Base-by-base conservation (phyloP, 495 filamentous ascomycete species). In the Penicillium ochrochloron region DNA sequence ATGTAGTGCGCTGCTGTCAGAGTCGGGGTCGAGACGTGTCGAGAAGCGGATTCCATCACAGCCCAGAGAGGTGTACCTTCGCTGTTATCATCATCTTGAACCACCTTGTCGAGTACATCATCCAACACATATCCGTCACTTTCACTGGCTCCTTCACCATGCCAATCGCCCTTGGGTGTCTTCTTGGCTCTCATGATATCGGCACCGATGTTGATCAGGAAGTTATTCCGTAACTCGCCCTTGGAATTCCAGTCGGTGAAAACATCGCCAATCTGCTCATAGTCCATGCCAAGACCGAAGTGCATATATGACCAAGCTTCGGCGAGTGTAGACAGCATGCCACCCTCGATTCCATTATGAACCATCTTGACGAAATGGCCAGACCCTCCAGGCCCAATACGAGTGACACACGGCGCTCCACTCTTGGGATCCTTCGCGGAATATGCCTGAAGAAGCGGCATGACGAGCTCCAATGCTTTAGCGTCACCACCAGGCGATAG, bases 301-400 rank as follows among this genome's bases (percentile, higher is more conserved):
- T 80, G 77, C 73, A 93, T 84, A 25, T 90, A 83, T 1, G 80
- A 82, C 87, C 88, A 93, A 3, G 86, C 85, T 70, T 92, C 90
- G 33, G 82, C 83, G 31, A 86, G 76, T 6, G 82, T 74, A 29
- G 81, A 82, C 66, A 88, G 77, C 86, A 92, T 89, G 19, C 87
- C 89, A 54, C 90, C 88, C 72, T 93, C 88, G 53, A 92, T 91
- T 5, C 89, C 89, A 68, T 92, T 91, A 68, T 92, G 90, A 0
- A 90, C 83, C 88, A 92, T 92, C 73, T 93, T 92, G 37, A 91
- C 88, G 67, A 87, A 92, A 72, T 92, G 87, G 1, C 89, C 89
- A 1, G 84, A 81, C 2, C 90, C 89, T 2, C 84, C 86, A 5
- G 83, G 84, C 0, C 89, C 89, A 66, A 88, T 78, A 12, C 79